Evolutionary conservation across 768 basidiomycete genomes (phyloP), one percentile per base, ranked within the genome.

Genomic region (Asterophora lycoperdoides): DNA sequence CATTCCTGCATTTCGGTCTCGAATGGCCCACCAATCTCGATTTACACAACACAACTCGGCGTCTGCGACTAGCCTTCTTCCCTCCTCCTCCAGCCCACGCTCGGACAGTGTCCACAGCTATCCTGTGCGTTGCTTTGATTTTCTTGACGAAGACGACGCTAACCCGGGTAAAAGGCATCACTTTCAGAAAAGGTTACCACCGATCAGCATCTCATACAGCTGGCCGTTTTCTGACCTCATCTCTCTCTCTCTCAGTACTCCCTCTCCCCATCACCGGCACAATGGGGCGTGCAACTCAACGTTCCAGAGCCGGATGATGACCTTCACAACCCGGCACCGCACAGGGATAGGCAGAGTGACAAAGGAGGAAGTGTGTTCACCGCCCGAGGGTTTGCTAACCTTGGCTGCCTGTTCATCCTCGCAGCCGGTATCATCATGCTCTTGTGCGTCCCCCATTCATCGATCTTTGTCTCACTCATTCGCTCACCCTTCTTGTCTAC

Each of bases 391-490:
- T 55, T 87, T 37, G 72, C 72, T 2, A 90, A 90, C 58, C 70
- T 84, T 3, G 80, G 86, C 0, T 89, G 83, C 59, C 69, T 90
- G 11, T 62, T 77, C 46, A 48, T 86, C 40, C 73, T 90, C n/a
- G 71, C 64, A 4, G 46, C 65, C 1, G 74, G 69, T 3, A 68
- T 71, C 37, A 19, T 81, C n/a, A 69, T 67, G 53, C 68, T 83
- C 34, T 84, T 86, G 81, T 84, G 56, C 56, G 82, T 76, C 10
- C 10, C 35, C 17, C 17, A 46, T 19, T 37, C 17, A 18, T 49
- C 6, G 23, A 23, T 23, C 23, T 23, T 3, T 23, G 23, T 23
- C 17, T 42, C 38, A 13, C 23, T 46, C 2, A 37, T 44, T 20
- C 39, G 20, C 41, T 17, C 23, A 26, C 39, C 34, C 14, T 15